Evolutionary conservation across 1,139 yeast genomes (phyloP).

Genomic region (Magnusiomyces ingens): DNA sequence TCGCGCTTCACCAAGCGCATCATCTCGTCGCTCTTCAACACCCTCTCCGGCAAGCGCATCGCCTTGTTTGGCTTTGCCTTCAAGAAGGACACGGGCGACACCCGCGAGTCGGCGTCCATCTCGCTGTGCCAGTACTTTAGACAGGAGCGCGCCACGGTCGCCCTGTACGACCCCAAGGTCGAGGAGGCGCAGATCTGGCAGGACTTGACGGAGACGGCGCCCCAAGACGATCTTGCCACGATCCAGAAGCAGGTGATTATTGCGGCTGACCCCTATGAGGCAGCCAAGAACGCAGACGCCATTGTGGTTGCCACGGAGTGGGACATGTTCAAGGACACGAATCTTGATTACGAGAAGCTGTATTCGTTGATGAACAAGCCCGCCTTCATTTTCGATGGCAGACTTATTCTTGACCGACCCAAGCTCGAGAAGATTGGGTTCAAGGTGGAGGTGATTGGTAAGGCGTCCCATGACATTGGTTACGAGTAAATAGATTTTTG

Average conservation of each 20-base stretch:
- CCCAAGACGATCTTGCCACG: conserved; percentile 17
- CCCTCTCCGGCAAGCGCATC: conserved; percentile 25
- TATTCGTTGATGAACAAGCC: conserved; percentile 27
- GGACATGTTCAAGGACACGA: conserved; percentile 25
- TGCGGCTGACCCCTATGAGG: conserved; percentile 22
- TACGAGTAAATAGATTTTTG: conserved; percentile 16
- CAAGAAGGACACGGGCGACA: conserved; percentile 30
- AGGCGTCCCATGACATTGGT: conserved; percentile 16
- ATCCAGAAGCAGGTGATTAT: conserved; percentile 22
- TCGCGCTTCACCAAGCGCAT: conserved; percentile 25
- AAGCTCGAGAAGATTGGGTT: conserved; percentile 23
- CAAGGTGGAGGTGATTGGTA: conserved; percentile 22
- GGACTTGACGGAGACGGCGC: conserved; percentile 23
- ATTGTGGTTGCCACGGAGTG: conserved; percentile 28
- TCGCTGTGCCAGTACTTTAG: conserved; percentile 24
- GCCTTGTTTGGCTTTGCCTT: conserved; percentile 28
- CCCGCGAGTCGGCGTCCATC: conserved; percentile 28
- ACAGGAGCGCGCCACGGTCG: conserved; percentile 24
- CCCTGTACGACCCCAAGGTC: conserved; percentile 29
- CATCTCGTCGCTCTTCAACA: conserved; percentile 25
- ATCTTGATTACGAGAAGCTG: conserved; percentile 25
- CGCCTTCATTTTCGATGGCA: conserved; percentile 27
- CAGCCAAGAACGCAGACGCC: conserved; percentile 27
- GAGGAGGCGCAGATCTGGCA: conserved; percentile 27
- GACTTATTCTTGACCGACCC: conserved; percentile 23